A percentile compares a stretch with the other conserved stretches of the same genome.
Conservation (phyloP, 768 basidiomycete genomes). For the Rubroboletus satanas region DNA sequence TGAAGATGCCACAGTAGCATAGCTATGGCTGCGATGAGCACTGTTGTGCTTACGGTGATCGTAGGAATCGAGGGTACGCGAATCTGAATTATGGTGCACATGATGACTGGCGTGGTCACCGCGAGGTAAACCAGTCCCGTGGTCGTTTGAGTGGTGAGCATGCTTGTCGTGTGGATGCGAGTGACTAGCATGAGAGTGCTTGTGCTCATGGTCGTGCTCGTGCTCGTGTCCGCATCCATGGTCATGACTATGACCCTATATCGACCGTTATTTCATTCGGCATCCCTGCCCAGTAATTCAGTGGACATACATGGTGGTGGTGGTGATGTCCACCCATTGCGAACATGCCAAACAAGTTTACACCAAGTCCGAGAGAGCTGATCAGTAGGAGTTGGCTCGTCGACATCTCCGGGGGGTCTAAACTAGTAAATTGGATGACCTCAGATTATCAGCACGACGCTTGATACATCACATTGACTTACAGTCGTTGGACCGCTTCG, state of each 20-base stretch:
- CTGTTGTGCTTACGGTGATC: constrained; percentile 8
- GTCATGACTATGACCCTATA: constrained; percentile 18
- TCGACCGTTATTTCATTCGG: not conserved
- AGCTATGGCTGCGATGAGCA: constrained; percentile 16
- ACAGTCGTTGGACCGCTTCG: constrained; percentile 95
- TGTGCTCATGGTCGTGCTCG: constrained; percentile 13
- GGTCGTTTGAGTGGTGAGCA: constrained; percentile 19
- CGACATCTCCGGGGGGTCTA: constrained; percentile 98
- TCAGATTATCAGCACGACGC: not conserved
- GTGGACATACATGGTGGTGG: constrained; percentile 56
- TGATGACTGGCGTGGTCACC: constrained; percentile 19
- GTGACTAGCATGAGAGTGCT: constrained; percentile 36
- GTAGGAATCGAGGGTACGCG: constrained; percentile 7
- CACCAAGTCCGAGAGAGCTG: constrained; percentile 82
- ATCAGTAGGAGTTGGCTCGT: constrained; percentile 89
- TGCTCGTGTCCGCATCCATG: constrained; percentile 13
- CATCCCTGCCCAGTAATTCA: not conserved
- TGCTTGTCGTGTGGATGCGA: constrained; percentile 33
- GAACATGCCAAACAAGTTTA: constrained; percentile 98
- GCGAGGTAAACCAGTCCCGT: constrained; percentile 14
- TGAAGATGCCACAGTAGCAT: constrained; percentile 11
- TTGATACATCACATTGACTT: constrained; percentile 25
- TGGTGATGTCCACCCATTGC: constrained; percentile 97
- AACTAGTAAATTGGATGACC: constrained; percentile 36
- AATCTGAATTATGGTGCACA: constrained; percentile 16